Conservation (phyloP, 345 rosid genomes). For the Zanthoxylum bungeanum region DNA sequence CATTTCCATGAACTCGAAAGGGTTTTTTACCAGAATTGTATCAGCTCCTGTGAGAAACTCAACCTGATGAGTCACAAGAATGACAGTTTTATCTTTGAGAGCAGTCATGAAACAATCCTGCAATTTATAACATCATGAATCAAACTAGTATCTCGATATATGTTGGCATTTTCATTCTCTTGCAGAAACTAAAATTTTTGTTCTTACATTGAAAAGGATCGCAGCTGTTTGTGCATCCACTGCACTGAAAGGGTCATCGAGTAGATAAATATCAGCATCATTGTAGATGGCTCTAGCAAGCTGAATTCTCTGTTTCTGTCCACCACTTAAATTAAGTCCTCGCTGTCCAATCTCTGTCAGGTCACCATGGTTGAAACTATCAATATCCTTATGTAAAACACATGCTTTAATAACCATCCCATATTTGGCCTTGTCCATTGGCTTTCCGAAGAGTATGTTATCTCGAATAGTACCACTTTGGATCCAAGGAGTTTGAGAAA, state of each 20-base stretch:
- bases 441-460: conserved; percentile 59
- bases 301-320: conserved; percentile 83
- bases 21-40: conserved; percentile 28
- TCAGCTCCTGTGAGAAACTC: conserved; percentile 39
- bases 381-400: conserved; percentile 66
- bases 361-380: conserved; percentile 65
- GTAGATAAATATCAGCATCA: conserved; percentile 72
- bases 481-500: conserved; percentile 78
- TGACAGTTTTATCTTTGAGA: conserved; percentile 31
- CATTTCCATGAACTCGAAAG: not conserved
- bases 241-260: conserved; percentile 83
- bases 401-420: conserved; percentile 53
- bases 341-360: conserved; percentile 80
- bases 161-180: not conserved
- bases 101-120: conserved; percentile 37
- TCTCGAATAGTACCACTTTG: conserved; percentile 79
- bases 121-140: not conserved
- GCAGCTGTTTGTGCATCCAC: conserved; percentile 87
- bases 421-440: conserved; percentile 54
- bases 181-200: not conserved
- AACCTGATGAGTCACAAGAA: conserved; percentile 44
- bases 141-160: not conserved
- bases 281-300: conserved; percentile 78
- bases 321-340: conserved; percentile 86
- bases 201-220: conserved; percentile 57